phyloP scores from a whole-genome alignment of 257 asterid species.

The Solanum medicagineum region DNA sequence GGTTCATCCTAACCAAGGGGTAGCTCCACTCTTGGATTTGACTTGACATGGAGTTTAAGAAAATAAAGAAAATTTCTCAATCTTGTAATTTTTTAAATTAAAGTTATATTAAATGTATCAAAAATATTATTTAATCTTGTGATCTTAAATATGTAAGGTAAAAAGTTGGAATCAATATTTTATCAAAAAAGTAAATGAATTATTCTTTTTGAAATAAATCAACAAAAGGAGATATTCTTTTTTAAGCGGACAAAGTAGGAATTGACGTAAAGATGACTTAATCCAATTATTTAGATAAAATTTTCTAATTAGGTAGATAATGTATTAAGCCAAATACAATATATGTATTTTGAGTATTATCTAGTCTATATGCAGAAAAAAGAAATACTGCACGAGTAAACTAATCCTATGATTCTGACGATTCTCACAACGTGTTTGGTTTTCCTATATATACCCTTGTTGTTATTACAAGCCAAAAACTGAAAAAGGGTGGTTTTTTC shows the following conservation, averaged over 20 bases:
- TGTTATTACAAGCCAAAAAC: background rate
- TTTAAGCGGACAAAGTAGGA: too few relatives aligned
- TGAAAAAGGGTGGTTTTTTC: background rate
- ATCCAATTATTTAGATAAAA: background rate
- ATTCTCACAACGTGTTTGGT: background rate
- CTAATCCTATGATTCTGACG: background rate
- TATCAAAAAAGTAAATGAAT: fast-evolving
- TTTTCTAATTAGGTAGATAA: background rate
- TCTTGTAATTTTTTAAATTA: too few relatives aligned
- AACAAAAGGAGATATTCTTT: too few relatives aligned
- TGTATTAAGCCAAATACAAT: background rate
- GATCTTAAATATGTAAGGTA: fast-evolving
- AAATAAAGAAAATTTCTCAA: too few relatives aligned
- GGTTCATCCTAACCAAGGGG: too few relatives aligned
- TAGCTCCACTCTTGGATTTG: too few relatives aligned
- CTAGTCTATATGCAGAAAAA: background rate
- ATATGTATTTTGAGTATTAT: background rate
- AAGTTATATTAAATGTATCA: too few relatives aligned
- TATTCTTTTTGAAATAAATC: too few relatives aligned
- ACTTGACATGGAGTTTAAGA: too few relatives aligned
- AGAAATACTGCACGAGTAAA: background rate
- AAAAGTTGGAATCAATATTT: too few relatives aligned
- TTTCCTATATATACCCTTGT: background rate
- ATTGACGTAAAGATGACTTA: background rate
- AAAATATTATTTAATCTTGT: too few relatives aligned